phyloP scores from a whole-genome alignment of 2,329 filamentous ascomycete species.

The Botrytis galanthina region DNA sequence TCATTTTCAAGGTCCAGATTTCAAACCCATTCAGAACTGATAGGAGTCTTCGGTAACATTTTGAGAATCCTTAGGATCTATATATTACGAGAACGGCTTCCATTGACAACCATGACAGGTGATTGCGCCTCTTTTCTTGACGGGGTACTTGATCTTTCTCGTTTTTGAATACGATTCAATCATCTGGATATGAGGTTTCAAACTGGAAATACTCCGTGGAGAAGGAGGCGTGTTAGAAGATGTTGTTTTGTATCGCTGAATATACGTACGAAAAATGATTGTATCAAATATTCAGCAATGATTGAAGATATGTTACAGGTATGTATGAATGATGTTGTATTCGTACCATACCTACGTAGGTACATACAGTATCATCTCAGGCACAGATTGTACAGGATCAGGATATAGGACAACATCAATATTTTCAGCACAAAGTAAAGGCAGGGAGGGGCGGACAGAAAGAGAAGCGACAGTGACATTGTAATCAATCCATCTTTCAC shows the following conservation, averaged over 20 bases:
- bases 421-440: neutral
- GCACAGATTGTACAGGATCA: neutral
- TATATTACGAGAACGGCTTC: neutral
- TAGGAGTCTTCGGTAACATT: neutral
- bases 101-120: neutral
- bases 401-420: neutral
- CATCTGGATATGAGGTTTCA: neutral
- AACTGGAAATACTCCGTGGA: neutral
- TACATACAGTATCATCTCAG: neutral
- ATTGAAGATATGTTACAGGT: neutral
- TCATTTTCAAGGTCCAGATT: neutral
- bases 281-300: neutral
- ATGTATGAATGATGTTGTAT: neutral
- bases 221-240: conserved; percentile 10
- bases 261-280: neutral
- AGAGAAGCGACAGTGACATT: neutral
- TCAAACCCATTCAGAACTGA: neutral
- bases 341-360: neutral
- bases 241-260: neutral
- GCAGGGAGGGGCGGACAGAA: too few relatives aligned
- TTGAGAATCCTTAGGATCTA: conserved; percentile 7
- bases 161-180: neutral
- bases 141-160: neutral
- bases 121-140: conserved; percentile 9
- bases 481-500: neutral